Evolutionary conservation across 441 rosid species (phyloP).

Genomic region (Gossypium schwendimanii): DNA sequence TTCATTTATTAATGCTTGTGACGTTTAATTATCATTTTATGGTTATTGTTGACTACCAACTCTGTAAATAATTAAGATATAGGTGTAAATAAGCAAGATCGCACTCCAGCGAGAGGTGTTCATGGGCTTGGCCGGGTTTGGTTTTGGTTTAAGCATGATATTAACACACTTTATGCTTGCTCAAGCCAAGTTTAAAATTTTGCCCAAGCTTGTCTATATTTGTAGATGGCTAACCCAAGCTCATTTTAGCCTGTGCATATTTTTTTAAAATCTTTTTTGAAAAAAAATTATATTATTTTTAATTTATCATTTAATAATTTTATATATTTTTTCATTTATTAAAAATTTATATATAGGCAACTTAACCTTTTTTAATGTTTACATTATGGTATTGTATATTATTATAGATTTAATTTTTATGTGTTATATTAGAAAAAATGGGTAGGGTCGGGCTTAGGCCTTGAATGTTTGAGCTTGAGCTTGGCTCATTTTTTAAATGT

Average conservation of each 20-base stretch:
- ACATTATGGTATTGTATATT: too few relatives aligned
- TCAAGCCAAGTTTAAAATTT: too few relatives aligned
- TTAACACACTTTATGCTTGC: not conserved
- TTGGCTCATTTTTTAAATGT: too few relatives aligned
- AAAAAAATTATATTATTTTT: too few relatives aligned
- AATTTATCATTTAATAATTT: too few relatives aligned
- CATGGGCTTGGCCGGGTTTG: not conserved
- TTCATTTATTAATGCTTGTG: not conserved
- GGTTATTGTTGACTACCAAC: not conserved
- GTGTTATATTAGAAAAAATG: too few relatives aligned
- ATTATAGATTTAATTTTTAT: too few relatives aligned
- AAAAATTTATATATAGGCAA: too few relatives aligned
- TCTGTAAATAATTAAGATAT: slow-evolving; percentile 2
- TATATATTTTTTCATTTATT: too few relatives aligned
- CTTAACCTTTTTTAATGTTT: too few relatives aligned
- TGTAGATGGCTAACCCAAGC: not conserved
- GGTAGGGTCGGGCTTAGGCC: too few relatives aligned
- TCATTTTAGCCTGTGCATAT: not conserved
- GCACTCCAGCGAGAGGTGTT: not conserved
- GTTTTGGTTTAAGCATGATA: not conserved
- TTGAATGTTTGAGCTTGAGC: too few relatives aligned
- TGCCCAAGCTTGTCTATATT: not conserved
- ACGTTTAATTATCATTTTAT: not conserved
- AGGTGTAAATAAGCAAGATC: not conserved
- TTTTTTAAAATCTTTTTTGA: not conserved